Conservation (phyloP, 441 rosid genomes). For the Gossypium lobatum region DNA sequence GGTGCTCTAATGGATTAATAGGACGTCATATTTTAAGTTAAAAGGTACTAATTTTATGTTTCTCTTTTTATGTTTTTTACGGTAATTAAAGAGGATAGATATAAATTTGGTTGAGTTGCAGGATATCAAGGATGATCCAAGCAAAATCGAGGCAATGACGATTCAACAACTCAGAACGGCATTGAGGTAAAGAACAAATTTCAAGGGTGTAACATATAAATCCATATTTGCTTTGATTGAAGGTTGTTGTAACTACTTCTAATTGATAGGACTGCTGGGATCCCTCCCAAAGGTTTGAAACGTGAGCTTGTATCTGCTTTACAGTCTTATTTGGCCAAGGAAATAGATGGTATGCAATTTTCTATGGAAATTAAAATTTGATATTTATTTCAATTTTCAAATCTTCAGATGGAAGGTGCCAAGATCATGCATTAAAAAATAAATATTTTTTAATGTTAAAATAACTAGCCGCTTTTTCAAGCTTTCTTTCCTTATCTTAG, state of each 20-base stretch:
- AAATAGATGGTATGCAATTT: conserved; percentile 40
- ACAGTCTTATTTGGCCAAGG: conserved; percentile 40
- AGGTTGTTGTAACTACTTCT: conserved; percentile 10
- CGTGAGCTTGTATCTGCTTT: conserved; percentile 59
- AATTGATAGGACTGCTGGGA: conserved; percentile 51
- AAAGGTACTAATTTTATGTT: background rate
- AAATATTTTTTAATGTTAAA: background rate
- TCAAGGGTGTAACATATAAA: background rate
- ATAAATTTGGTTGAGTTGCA: conserved; percentile 20
- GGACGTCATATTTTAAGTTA: conserved; percentile 5
- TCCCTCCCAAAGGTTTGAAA: conserved; percentile 70
- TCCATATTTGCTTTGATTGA: background rate
- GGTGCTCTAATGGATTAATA: conserved; percentile 15
- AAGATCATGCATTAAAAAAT: background rate
- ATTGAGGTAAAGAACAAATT: conserved; percentile 45
- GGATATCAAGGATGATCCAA: conserved; percentile 35
- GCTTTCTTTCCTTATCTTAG: background rate
- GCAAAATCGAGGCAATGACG: conserved; percentile 56
- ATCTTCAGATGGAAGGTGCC: background rate
- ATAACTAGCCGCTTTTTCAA: background rate
- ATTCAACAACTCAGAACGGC: conserved; percentile 58
- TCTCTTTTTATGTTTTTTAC: background rate
- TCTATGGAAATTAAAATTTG: background rate
- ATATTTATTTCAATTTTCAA: conserved; percentile 3
- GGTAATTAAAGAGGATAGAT: background rate